phyloP scores from a whole-genome alignment of 2,329 filamentous ascomycete genomes.

The Diaporthe destruens region DNA sequence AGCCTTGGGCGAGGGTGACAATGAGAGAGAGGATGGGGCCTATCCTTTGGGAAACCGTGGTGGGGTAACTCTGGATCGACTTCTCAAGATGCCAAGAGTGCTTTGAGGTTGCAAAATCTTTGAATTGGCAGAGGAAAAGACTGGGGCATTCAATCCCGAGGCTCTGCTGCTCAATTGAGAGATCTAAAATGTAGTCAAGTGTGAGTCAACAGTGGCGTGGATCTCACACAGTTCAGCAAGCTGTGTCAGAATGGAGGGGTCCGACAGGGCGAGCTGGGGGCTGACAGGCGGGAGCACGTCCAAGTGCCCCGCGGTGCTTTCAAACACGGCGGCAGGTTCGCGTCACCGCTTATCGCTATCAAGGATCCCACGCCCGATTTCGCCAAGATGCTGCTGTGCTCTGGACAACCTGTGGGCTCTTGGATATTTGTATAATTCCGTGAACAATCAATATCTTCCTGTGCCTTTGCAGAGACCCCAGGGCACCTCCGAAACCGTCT shows the following conservation, averaged over 20 bases:
- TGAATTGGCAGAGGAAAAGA: neutral
- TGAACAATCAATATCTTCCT: neutral
- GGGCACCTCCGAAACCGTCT: neutral
- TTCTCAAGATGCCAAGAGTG: neutral
- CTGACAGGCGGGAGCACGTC: constrained; percentile 9
- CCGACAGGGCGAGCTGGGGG: constrained; percentile 9
- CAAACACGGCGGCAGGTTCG: constrained; percentile 9
- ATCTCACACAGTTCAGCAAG: neutral
- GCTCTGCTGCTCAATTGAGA: neutral
- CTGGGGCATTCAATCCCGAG: neutral
- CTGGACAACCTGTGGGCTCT: too few relatives aligned
- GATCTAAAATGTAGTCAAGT: constrained; percentile 2
- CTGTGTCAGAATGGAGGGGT: constrained; percentile 7
- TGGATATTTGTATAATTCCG: too few relatives aligned
- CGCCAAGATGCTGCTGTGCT: neutral
- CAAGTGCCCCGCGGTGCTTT: neutral
- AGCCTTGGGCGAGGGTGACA: constrained; percentile 11
- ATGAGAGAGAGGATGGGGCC: constrained; percentile 3
- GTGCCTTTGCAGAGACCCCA: too few relatives aligned
- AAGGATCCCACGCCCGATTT: neutral
- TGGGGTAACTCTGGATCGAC: constrained; percentile 30
- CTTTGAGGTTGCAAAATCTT: neutral
- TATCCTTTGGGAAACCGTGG: constrained; percentile 31
- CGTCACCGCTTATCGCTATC: constrained; percentile 26
- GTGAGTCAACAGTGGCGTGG: constrained; percentile 24